phyloP scores from a whole-genome alignment of 139 green algal species.

The Chlamydomonas sphaeroides region DNA sequence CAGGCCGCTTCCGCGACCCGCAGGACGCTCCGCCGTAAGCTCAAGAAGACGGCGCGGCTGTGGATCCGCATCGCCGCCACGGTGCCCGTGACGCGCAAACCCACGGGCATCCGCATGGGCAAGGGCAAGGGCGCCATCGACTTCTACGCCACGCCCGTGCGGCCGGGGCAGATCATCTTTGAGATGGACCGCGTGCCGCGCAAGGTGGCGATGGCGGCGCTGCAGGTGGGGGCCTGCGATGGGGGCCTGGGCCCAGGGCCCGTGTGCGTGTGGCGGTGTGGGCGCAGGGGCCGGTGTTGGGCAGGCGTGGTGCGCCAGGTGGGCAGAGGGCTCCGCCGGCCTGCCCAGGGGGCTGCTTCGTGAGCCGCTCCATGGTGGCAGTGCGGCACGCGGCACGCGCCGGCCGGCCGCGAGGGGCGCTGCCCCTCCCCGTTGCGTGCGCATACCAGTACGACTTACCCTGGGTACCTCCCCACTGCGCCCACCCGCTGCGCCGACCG shows the following conservation, averaged over 20 bases:
- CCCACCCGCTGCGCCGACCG: too few species aligned
- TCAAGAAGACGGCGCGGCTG: slow-evolving; percentile 62
- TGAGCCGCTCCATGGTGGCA: too few species aligned
- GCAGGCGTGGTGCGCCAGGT: background rate
- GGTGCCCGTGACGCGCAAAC: slow-evolving; percentile 68
- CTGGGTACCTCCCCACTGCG: too few species aligned
- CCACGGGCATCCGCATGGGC: slow-evolving; percentile 66
- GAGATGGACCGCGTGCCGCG: slow-evolving; percentile 64
- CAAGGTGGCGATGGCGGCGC: slow-evolving; percentile 17
- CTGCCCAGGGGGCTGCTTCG: too few species aligned
- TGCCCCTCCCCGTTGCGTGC: background rate
- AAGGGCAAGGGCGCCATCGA: slow-evolving; percentile 72
- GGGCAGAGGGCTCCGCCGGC: too few species aligned
- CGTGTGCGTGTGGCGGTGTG: background rate
- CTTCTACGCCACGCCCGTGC: slow-evolving; percentile 61
- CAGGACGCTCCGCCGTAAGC: slow-evolving; percentile 56
- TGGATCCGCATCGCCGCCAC: slow-evolving; percentile 64
- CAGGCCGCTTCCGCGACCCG: too few species aligned
- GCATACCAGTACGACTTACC: too few species aligned
- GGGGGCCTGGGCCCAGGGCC: background rate
- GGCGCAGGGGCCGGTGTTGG: too few species aligned
- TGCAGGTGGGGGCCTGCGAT: background rate
- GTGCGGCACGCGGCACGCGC: too few species aligned
- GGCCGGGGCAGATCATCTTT: slow-evolving; percentile 66
- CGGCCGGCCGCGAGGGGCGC: too few species aligned